These are phyloP conservation scores for Eustoma russellianum DNA, from an alignment of 257 asterid species.

Conservation along the genomic window DNA sequence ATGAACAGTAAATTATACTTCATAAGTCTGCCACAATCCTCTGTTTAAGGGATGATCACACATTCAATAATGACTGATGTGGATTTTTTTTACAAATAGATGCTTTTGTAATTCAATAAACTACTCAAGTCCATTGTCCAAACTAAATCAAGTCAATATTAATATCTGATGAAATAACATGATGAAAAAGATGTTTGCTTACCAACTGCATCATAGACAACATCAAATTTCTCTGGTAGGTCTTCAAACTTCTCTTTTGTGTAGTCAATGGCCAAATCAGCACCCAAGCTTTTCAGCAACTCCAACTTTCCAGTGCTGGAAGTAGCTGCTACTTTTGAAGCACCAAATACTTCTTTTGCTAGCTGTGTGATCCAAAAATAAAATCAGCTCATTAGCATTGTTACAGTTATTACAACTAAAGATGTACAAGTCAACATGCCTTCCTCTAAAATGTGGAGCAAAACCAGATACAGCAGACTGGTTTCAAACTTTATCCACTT, in stretches of 20 bases:
- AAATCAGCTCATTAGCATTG: background rate
- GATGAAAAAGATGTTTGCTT: slow-evolving; percentile 13
- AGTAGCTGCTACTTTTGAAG: slow-evolving; percentile 82
- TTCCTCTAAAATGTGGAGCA: background rate
- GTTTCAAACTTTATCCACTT: too few relatives aligned
- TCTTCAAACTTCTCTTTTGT: slow-evolving; percentile 72
- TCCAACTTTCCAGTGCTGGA: slow-evolving; percentile 64
- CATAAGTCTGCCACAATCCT: too few relatives aligned
- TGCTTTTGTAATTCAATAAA: too few relatives aligned
- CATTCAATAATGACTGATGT: too few relatives aligned
- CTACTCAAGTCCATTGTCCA: too few relatives aligned
- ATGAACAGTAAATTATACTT: background rate
- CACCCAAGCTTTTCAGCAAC: slow-evolving; percentile 66
- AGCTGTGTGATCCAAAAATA: slow-evolving; percentile 30
- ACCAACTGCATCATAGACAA: slow-evolving; percentile 86
- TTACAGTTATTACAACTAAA: background rate
- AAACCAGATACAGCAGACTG: too few relatives aligned
- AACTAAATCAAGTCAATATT: background rate
- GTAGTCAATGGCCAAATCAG: slow-evolving; percentile 77
- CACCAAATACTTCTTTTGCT: slow-evolving; percentile 83
- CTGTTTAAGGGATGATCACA: background rate
- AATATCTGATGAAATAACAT: background rate
- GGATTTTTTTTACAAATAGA: too few relatives aligned
- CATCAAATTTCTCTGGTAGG: slow-evolving; percentile 61
- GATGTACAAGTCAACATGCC: background rate